Evolutionary conservation across 140 eudicot species (phyloP).

Genomic region (Cichorium intybus): DNA sequence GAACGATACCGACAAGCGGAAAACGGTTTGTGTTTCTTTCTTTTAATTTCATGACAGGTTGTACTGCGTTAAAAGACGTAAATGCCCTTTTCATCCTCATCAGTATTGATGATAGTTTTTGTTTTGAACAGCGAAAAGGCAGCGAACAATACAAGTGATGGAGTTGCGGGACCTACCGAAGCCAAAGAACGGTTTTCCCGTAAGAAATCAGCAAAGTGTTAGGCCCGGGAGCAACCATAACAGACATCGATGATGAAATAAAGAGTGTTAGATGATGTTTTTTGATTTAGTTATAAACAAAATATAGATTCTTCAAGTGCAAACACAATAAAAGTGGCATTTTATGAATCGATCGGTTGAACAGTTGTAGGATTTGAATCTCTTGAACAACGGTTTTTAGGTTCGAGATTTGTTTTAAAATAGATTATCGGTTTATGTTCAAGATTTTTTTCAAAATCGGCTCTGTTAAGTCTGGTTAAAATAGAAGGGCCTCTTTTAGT

Average conservation of each 20-base stretch:
- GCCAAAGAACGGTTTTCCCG: slow-evolving; percentile 31
- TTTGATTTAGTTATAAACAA: slow-evolving; percentile 4
- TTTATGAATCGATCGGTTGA: slow-evolving; percentile 19
- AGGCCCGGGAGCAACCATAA: slow-evolving; percentile 43
- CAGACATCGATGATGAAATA: slow-evolving; percentile 35
- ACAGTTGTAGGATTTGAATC: background rate
- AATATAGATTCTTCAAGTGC: slow-evolving; percentile 17
- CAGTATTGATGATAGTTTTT: slow-evolving; percentile 5
- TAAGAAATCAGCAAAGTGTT: slow-evolving; percentile 21
- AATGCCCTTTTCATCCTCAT: background rate
- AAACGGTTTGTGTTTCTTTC: slow-evolving; percentile 56
- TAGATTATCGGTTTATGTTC: background rate
- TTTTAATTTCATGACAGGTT: background rate
- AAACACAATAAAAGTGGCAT: slow-evolving; percentile 20
- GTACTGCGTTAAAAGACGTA: background rate
- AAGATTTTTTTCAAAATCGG: background rate
- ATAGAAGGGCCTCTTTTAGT: too few relatives aligned
- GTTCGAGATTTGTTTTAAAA: slow-evolving; percentile 2
- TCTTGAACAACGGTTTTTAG: background rate
- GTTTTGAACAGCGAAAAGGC: slow-evolving; percentile 78
- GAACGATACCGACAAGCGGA: slow-evolving; percentile 95
- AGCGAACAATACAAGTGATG: slow-evolving; percentile 86
- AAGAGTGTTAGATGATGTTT: slow-evolving; percentile 22
- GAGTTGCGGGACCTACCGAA: slow-evolving; percentile 90
- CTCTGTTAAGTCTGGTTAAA: background rate